phyloP scores from a whole-genome alignment of 108 stramenopile species.

The Pseudonitzschia multistriata region DNA sequence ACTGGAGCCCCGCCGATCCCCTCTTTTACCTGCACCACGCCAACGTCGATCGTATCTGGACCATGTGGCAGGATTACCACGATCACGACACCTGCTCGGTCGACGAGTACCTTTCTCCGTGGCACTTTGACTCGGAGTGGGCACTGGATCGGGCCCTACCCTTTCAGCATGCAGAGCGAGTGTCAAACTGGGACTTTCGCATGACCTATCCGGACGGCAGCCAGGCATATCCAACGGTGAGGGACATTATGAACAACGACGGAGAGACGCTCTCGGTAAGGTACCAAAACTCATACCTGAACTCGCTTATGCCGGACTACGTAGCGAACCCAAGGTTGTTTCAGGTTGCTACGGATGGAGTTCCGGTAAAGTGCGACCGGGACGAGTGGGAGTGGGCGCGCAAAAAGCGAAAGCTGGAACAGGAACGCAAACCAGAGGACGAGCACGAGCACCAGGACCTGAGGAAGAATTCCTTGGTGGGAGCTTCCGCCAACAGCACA shows the following conservation, averaged over 20 bases:
- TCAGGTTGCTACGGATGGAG: constrained; percentile 3
- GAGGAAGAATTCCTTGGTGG: background rate
- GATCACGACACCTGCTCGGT: constrained; percentile 2
- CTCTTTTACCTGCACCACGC: constrained; percentile 13
- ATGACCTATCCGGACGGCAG: background rate
- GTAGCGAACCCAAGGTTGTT: constrained; percentile 6
- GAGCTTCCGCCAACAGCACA: too few relatives aligned
- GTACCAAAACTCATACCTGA: constrained; percentile 8
- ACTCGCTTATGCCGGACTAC: constrained; percentile 7
- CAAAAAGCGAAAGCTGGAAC: background rate
- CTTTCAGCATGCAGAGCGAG: background rate
- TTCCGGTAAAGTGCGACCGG: constrained; percentile 11
- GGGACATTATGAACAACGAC: constrained; percentile 17
- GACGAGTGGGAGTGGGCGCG: constrained; percentile 7
- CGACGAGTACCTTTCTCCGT: constrained; percentile 4
- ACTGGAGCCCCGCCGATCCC: constrained; percentile 17
- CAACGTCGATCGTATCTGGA: constrained; percentile 19
- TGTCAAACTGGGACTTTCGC: constrained; percentile 9
- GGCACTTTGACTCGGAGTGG: constrained; percentile 14
- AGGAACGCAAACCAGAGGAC: background rate
- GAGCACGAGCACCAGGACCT: background rate
- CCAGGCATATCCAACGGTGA: constrained; percentile 3
- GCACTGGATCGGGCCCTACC: background rate
- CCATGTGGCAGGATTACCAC: constrained; percentile 19
- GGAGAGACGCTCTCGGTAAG: background rate